These are phyloP conservation scores for Pichia thaimueangensis DNA, from an alignment of 805 yeast species.

Conservation along the genomic window DNA sequence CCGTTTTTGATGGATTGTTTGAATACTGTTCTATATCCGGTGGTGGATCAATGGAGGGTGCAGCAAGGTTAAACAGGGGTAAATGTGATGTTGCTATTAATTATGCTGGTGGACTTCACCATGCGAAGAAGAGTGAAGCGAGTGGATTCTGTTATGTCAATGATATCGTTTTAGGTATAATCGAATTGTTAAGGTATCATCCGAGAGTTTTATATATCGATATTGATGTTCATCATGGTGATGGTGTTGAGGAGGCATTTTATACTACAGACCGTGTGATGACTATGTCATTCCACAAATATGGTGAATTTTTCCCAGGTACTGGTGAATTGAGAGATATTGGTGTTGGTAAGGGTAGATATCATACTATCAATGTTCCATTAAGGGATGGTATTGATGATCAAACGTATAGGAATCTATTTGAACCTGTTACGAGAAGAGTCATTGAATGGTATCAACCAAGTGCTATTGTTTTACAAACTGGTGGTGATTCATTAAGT, in stretches of 20 bases:
- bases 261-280: conserved; percentile 87
- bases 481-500: conserved; percentile 96
- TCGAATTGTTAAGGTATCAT: conserved; percentile 72
- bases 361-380: conserved; percentile 82
- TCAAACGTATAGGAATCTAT: conserved; percentile 71
- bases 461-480: conserved; percentile 91
- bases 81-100: conserved; percentile 89
- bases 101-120: conserved; percentile 92
- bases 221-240: conserved; percentile 91
- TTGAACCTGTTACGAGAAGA: conserved; percentile 80
- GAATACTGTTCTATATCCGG: conserved; percentile 76
- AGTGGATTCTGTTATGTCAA: conserved; percentile 88
- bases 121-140: conserved; percentile 86
- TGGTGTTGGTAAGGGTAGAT: conserved; percentile 80
- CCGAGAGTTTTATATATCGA: conserved; percentile 85
- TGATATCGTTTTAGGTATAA: conserved; percentile 80
- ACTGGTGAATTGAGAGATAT: conserved; percentile 82
- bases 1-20: conserved; percentile 72
- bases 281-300: conserved; percentile 88
- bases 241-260: conserved; percentile 92
- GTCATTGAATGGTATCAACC: conserved; percentile 88
- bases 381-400: conserved; percentile 92
- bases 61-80: conserved; percentile 72
- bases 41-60: conserved; percentile 88
- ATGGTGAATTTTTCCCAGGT: conserved; percentile 91